Evolutionary conservation across 163 green algal genomes (phyloP), one percentile per base, ranked within the genome.

Genomic region (Coccomyxa subellipsoidea): DNA sequence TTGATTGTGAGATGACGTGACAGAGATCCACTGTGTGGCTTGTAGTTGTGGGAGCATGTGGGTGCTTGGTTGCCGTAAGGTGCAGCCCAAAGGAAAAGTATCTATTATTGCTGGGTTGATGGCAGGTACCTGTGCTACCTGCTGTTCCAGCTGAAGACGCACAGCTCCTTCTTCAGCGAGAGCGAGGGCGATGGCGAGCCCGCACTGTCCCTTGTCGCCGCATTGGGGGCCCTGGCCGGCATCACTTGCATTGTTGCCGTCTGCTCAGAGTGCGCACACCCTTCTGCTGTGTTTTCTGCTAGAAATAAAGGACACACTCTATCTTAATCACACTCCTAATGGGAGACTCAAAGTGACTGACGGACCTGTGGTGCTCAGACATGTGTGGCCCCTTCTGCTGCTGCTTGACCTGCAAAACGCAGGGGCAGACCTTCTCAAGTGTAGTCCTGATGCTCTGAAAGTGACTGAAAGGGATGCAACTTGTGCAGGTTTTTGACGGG

Each of bases 71-170:
- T n/a, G n/a, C n/a, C n/a, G n/a, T n/a, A n/a, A n/a, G n/a, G n/a
- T n/a, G n/a, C n/a, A n/a, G n/a, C n/a, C n/a, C n/a, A n/a, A n/a
- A n/a, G n/a, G n/a, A n/a, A n/a, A n/a, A n/a, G n/a, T n/a, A n/a
- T n/a, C n/a, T 12, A 59, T 59, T 12, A 59, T 12, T 59, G 47
- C 47, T 12, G 15, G 47, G 47, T 59, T n/a, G 2, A 27, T 7
- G 47, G 6, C 38, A 84, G 80, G 37, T 98, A 98, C 84, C 0
- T 88, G 4, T 88, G 82, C 70, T 98, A 98, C 91, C 89, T 98
- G 9, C 84, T 87, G 70, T 98, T 98, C 87, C 90, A 96, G 89
- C 92, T 98, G 31, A 84, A 92, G 70, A 97, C 95, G 0, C 95
- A 98, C 87, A 78, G 81, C 38, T 80, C 93, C 71, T 93, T 84